These are phyloP conservation scores for Trypanosoma vivax DNA, from an alignment of 208 protist genomes.

Conservation along the genomic window DNA sequence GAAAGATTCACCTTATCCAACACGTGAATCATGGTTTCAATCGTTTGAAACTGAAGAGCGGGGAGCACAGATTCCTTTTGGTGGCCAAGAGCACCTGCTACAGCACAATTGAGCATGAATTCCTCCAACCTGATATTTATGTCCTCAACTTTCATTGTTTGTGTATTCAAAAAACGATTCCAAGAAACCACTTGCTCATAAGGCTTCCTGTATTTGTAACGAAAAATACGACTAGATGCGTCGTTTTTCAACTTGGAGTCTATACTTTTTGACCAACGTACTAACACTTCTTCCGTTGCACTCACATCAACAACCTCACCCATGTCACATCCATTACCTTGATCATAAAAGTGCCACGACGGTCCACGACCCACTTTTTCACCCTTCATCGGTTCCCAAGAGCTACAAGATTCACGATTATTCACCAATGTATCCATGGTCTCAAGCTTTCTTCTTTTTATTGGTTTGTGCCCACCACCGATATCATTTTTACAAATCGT, in stretches of 20 bases:
- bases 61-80: slow-evolving; percentile 62
- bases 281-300: slow-evolving; percentile 39
- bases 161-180: slow-evolving; percentile 38
- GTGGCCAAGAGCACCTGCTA: slow-evolving; percentile 63
- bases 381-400: slow-evolving; percentile 52
- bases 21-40: slow-evolving; percentile 60
- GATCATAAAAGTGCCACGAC: slow-evolving; percentile 47
- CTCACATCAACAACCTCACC: slow-evolving; percentile 68
- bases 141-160: slow-evolving; percentile 31
- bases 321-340: slow-evolving; percentile 62
- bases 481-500: background rate
- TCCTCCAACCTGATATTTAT: slow-evolving; percentile 54
- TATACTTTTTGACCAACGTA: slow-evolving; percentile 58
- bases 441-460: slow-evolving; percentile 12
- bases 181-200: slow-evolving; percentile 61
- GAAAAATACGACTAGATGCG: slow-evolving; percentile 29
- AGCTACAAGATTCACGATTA: slow-evolving; percentile 11
- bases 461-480: background rate
- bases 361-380: slow-evolving; percentile 70
- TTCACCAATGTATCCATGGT: background rate
- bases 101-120: slow-evolving; percentile 54
- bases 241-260: slow-evolving; percentile 25
- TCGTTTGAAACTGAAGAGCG: slow-evolving; percentile 68
- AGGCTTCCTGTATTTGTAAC: slow-evolving; percentile 55
- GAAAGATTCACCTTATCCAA: slow-evolving; percentile 52